Conservation (phyloP, 2,329 filamentous ascomycete genomes). For the Ampelomyces quisqualis region DNA sequence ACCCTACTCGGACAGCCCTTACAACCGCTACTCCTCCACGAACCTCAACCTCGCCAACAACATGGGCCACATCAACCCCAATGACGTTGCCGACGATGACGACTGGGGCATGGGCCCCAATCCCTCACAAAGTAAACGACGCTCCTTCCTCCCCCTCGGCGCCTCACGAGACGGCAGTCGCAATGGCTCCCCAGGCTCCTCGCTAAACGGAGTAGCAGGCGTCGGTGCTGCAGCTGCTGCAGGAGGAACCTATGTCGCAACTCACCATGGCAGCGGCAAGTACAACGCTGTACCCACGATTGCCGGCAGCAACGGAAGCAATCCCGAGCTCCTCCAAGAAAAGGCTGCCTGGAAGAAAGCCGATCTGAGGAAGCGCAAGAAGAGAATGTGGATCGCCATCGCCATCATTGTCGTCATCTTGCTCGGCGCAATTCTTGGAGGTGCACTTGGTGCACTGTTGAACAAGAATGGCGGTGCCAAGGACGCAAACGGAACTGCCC, state of each 20-base stretch:
- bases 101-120: constrained; percentile 73
- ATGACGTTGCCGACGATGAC: constrained; percentile 80
- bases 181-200: constrained; percentile 45
- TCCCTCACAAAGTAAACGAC: constrained; percentile 50
- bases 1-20: constrained; percentile 65
- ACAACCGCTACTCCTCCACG: constrained; percentile 57
- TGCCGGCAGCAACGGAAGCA: constrained; percentile 17
- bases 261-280: constrained; percentile 46
- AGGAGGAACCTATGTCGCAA: constrained; percentile 32
- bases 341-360: constrained; percentile 66
- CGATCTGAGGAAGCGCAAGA: constrained; percentile 53
- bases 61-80: constrained; percentile 65
- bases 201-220: constrained; percentile 43
- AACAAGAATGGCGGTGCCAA: constrained; percentile 45
- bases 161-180: constrained; percentile 45
- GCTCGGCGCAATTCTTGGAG: constrained; percentile 70
- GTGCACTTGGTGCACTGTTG: constrained; percentile 71
- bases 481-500: constrained; percentile 20
- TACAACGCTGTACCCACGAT: constrained; percentile 58
- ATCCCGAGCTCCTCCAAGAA: constrained; percentile 49
- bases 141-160: constrained; percentile 62
- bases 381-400: constrained; percentile 68
- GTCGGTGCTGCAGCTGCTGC: constrained; percentile 46
- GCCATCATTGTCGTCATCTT: constrained; percentile 64
- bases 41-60: constrained; percentile 35